phyloP scores from a whole-genome alignment of 176 grass and related monocot species.

The Carex parvula region DNA sequence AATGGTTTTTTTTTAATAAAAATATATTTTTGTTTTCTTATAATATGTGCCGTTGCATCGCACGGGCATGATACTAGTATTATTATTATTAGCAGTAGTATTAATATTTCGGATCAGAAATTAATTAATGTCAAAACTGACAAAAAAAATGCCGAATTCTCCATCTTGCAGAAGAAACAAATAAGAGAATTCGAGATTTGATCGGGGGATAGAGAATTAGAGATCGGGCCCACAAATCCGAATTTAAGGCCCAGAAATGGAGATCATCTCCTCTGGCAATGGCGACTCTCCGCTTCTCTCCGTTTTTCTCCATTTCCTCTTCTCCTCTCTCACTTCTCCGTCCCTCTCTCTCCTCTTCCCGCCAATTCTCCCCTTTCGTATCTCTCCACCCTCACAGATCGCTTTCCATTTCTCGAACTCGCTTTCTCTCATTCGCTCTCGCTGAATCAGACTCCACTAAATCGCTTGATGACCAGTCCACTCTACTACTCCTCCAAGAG shows the following conservation, averaged over 20 bases:
- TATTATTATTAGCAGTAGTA: no score
- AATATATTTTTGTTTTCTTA: no score
- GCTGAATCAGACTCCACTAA: constrained; percentile 53
- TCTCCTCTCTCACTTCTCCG: constrained; percentile 3
- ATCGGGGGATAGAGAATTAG: neutral
- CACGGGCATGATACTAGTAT: no score
- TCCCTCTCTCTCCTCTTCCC: neutral
- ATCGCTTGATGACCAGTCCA: constrained; percentile 24
- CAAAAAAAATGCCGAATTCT: neutral
- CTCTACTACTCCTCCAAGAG: constrained; percentile 53
- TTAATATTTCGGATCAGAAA: no score
- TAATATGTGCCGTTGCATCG: no score
- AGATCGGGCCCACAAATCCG: constrained; percentile 5
- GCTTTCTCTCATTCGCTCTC: constrained; percentile 33
- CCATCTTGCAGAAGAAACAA: no score
- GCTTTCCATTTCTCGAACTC: neutral
- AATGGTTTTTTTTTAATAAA: no score
- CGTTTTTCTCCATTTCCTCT: constrained; percentile 7
- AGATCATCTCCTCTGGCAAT: constrained; percentile 23
- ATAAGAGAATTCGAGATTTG: neutral
- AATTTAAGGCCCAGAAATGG: neutral
- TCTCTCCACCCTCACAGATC: neutral
- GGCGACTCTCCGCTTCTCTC: constrained; percentile 48
- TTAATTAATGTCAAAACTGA: no score
- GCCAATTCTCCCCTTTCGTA: neutral